Evolutionary conservation across 257 asterid species (phyloP).

Genomic region (Petrea volubilis): DNA sequence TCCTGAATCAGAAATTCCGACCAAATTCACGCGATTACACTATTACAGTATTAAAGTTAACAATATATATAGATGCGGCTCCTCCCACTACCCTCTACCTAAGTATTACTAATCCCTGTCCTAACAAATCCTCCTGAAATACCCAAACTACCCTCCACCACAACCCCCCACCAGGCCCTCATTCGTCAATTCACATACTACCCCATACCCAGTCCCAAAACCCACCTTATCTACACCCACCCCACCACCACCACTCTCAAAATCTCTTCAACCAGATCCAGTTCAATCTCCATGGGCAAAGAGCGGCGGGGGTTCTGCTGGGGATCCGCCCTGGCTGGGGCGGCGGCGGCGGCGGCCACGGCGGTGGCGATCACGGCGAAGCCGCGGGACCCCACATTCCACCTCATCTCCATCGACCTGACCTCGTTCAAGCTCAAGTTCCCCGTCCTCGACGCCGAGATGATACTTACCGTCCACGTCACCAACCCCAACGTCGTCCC

Average conservation of each 20-base stretch:
- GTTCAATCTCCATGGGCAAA: conserved; percentile 25
- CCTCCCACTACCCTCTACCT: neutral
- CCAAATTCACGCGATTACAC: neutral
- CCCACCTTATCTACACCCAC: neutral
- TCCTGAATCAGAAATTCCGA: neutral
- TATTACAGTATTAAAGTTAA: no score
- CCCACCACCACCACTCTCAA: neutral
- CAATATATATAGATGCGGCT: neutral
- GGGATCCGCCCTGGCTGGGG: conserved; percentile 84
- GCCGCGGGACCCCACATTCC: conserved; percentile 86
- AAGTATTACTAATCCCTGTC: neutral
- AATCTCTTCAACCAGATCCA: neutral
- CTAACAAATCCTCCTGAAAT: neutral
- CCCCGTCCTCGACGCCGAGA: conserved; percentile 81
- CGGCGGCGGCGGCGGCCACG: conserved; percentile 66
- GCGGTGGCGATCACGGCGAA: conserved; percentile 42
- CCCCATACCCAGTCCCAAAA: neutral
- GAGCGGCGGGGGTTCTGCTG: conserved; percentile 68
- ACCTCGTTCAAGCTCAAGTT: conserved; percentile 83
- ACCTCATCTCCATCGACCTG: conserved; percentile 78
- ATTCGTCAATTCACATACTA: neutral
- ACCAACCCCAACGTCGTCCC: conserved; percentile 85
- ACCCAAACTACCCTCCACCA: conserved; percentile 18
- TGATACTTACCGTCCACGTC: conserved; percentile 86
- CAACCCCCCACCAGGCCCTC: neutral